Evolutionary conservation across 768 basidiomycete genomes (phyloP), one percentile per base, ranked within the genome.

Genomic region (Auricularia auricula-judae): DNA sequence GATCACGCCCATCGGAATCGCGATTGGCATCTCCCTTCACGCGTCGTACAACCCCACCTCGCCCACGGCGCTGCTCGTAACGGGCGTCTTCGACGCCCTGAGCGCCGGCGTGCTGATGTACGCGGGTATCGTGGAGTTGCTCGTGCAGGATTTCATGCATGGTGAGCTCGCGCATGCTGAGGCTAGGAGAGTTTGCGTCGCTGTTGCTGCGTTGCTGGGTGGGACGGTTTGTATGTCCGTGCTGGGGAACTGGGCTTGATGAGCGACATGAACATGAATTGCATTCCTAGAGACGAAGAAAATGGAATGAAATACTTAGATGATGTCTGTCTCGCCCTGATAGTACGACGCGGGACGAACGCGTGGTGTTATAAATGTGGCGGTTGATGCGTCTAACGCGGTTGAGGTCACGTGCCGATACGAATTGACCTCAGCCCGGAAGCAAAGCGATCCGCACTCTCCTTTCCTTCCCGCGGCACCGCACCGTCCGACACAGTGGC

Each of bases 91-190:
- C 69, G 96, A 98, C 71, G 81, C 93, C 2, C 74, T 91, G 39
- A 93, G 91, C 63, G 81, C 92, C 0, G 96, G 96, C 2, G 93
- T 98, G 70, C 75, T 98, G 56, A 75, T 96, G 12, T 94, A 91
- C 72, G 93, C 92, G 0, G 91, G 90, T 29, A 77, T 92, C 33
- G 92, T 93, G 36, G 91, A 94, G 82, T 87, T 87, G 7, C 29
- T 54, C 0, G 53, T 29, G 11, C 53, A 54, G 7, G 53, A 54
- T 18, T 54, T 54, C 29, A 54, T 54, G 53, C n/a, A 54, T 29
- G 53, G 53, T 18, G 53, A 54, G 18, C 53, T 54, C n/a, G 29
- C 18, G 0, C 18, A n/a, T 54, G 53, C 53, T 4, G 7, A 8
- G 11, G 53, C 11, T 5, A 16, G 51, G 16, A 18, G 16, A 18